Percentiles rank a stretch among this genome's conserved stretches.
phyloP scores from a whole-genome alignment of 164 flowering plant species.

The Chloranthus sessilifolius region DNA sequence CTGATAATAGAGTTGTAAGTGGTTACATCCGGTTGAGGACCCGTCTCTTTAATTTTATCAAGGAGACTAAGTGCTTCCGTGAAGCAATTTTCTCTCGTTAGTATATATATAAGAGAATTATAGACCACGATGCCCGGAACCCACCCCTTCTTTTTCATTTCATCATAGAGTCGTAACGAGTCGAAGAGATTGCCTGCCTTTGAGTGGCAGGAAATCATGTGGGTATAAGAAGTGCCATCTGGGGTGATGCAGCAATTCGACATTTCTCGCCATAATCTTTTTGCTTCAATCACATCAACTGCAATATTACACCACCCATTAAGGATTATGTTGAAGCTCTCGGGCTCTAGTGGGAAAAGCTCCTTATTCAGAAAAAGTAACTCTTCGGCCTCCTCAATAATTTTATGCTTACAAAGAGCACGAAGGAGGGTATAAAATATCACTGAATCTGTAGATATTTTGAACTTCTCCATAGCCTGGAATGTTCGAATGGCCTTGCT shows the following conservation, averaged over 20 bases:
- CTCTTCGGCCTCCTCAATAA: slow-evolving; percentile 90
- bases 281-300: slow-evolving; percentile 68
- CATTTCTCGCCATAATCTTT: slow-evolving; percentile 95
- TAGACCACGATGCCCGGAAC: slow-evolving; percentile 58
- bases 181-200: slow-evolving; percentile 78
- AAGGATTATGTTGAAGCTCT: slow-evolving; percentile 79
- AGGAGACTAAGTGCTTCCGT: slow-evolving; percentile 64
- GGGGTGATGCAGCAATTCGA: slow-evolving; percentile 64
- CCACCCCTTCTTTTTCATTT: slow-evolving; percentile 77
- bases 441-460: slow-evolving; percentile 39
- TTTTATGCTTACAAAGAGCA: slow-evolving; percentile 62
- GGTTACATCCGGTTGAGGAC: slow-evolving; percentile 48
- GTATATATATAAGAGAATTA: slow-evolving; percentile 67
- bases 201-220: slow-evolving; percentile 83
- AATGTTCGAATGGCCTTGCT: slow-evolving; percentile 66
- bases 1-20: slow-evolving; percentile 64
- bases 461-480: slow-evolving; percentile 69
- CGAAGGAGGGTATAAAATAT: slow-evolving; percentile 49
- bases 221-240: slow-evolving; percentile 55
- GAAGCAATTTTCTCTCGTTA: slow-evolving; percentile 71
- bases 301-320: slow-evolving; percentile 79
- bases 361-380: slow-evolving; percentile 63
- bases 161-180: slow-evolving; percentile 78
- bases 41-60: slow-evolving; percentile 50
- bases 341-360: slow-evolving; percentile 60